phyloP scores from a whole-genome alignment of 805 yeast genomes.

The Candida sonorensis region DNA sequence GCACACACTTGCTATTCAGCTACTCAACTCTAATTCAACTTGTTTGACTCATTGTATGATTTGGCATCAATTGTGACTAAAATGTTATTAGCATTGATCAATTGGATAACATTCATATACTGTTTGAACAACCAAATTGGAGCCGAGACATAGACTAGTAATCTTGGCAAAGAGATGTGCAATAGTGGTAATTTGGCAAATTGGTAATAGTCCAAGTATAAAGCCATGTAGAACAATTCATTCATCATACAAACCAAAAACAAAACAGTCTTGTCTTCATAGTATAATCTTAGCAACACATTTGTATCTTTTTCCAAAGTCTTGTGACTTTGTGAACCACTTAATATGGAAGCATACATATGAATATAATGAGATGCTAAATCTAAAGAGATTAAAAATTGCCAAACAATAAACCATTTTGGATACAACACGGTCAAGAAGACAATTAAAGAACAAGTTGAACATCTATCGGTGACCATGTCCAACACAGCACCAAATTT shows the following conservation, averaged over 20 bases:
- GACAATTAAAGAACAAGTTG: constrained; percentile 89
- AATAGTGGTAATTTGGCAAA: constrained; percentile 33
- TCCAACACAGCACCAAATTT: constrained; percentile 94
- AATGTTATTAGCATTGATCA: constrained; percentile 75
- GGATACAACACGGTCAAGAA: constrained; percentile 81
- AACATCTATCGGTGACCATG: constrained; percentile 98
- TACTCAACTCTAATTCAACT: constrained; percentile 11
- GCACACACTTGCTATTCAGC: too few species aligned
- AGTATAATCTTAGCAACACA: constrained; percentile 74
- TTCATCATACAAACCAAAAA: constrained; percentile 89
- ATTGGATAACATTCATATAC: constrained; percentile 79
- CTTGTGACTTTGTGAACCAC: constrained; percentile 82
- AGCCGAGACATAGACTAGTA: constrained; percentile 46
- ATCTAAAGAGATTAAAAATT: constrained; percentile 74
- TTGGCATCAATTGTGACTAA: constrained; percentile 74
- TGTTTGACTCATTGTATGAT: constrained; percentile 31
- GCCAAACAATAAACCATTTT: constrained; percentile 61
- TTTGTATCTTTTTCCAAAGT: constrained; percentile 65
- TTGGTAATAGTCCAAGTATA: constrained; percentile 70
- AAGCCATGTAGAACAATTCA: constrained; percentile 86
- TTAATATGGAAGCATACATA: constrained; percentile 87
- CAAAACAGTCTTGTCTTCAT: constrained; percentile 75
- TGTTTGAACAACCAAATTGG: constrained; percentile 94
- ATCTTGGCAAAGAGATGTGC: constrained; percentile 24
- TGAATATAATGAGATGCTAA: constrained; percentile 96